A percentile compares a stretch with the other conserved stretches of the same genome.
phyloP scores from a whole-genome alignment of 2,329 filamentous ascomycete genomes.

The Tetracladium maxilliforme region DNA sequence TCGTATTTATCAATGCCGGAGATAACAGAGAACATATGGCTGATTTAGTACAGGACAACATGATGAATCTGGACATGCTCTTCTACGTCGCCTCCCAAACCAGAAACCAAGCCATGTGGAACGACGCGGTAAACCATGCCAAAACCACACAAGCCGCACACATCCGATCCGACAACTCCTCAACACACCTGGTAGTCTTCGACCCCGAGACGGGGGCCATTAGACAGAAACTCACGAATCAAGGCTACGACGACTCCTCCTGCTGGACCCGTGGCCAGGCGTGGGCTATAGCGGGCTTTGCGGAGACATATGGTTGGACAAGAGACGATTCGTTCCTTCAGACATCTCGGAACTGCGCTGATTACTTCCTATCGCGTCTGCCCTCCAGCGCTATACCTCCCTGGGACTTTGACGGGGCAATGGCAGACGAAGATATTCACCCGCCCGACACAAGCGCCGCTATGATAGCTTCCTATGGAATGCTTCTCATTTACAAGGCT shows the following conservation, averaged over 20 bases:
- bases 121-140: slow-evolving; percentile 23
- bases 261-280: slow-evolving; percentile 33
- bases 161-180: slow-evolving; percentile 20
- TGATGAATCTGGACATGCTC: slow-evolving; percentile 25
- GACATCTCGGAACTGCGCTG: slow-evolving; percentile 24
- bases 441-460: slow-evolving; percentile 22
- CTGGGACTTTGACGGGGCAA: slow-evolving; percentile 32
- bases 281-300: slow-evolving; percentile 31
- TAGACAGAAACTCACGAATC: slow-evolving; percentile 27
- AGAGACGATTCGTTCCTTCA: slow-evolving; percentile 22
- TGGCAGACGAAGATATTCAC: slow-evolving; percentile 9
- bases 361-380: slow-evolving; percentile 26
- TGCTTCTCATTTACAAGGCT: slow-evolving; percentile 18
- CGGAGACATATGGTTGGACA: slow-evolving; percentile 29
- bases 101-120: slow-evolving; percentile 13
- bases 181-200: slow-evolving; percentile 29
- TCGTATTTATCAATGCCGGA: slow-evolving; percentile 16
- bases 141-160: slow-evolving; percentile 21
- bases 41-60: slow-evolving; percentile 14
- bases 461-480: slow-evolving; percentile 20
- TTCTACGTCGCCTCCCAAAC: slow-evolving; percentile 22
- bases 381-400: slow-evolving; percentile 22
- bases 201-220: slow-evolving; percentile 21
- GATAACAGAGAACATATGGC: no score
- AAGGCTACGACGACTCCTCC: slow-evolving; percentile 25